phyloP scores from a whole-genome alignment of 148 eudicot species.

The Dysphania ambrosioides region DNA sequence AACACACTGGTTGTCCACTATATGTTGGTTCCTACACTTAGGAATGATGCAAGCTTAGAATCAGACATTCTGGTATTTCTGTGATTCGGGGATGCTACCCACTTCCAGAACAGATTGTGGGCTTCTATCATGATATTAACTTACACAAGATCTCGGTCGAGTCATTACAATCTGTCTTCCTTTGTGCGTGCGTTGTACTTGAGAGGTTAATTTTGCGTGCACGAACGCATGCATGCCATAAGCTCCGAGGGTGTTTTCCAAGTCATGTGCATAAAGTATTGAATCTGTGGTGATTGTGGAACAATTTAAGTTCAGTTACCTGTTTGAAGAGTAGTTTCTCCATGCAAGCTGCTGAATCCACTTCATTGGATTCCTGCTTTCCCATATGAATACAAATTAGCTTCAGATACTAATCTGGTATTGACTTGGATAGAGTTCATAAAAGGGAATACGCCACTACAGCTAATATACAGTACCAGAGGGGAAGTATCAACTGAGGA shows the following conservation, averaged over 20 bases:
- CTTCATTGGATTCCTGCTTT: slow-evolving; percentile 36
- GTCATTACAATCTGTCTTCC: background rate
- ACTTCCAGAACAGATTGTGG: background rate
- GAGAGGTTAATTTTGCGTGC: background rate
- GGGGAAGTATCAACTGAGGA: background rate
- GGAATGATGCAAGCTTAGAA: background rate
- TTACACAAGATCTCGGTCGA: background rate
- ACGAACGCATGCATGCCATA: background rate
- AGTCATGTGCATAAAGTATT: background rate
- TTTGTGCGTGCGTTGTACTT: background rate
- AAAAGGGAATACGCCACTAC: background rate
- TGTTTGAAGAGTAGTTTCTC: slow-evolving; percentile 19
- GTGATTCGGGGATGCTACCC: background rate
- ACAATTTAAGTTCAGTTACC: background rate
- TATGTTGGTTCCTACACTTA: slow-evolving; percentile 15
- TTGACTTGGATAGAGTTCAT: slow-evolving; percentile 1
- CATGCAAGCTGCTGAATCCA: slow-evolving; percentile 25
- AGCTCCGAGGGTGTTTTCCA: background rate
- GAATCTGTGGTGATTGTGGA: background rate
- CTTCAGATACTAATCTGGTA: background rate
- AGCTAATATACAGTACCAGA: background rate
- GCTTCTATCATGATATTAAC: background rate
- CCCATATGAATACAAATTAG: slow-evolving; percentile 11
- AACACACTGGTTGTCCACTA: slow-evolving; percentile 24
- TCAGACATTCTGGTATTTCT: background rate